Conservation (phyloP, 805 yeast genomes). For the Ogataea methanolica region DNA sequence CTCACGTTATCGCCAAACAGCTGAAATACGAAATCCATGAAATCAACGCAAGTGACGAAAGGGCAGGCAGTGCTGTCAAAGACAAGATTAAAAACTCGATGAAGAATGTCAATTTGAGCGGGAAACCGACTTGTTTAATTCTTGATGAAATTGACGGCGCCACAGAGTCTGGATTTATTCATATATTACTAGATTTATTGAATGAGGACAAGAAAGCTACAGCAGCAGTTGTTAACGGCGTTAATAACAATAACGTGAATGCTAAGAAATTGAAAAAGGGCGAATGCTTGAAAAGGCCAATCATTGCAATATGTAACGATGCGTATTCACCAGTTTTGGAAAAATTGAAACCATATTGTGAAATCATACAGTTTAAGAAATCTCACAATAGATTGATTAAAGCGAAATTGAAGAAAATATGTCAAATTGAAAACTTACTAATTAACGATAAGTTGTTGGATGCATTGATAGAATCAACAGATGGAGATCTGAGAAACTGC, state of each 20-base stretch:
- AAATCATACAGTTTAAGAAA: slow-evolving; percentile 60
- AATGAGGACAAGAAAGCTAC: slow-evolving; percentile 54
- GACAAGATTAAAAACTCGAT: slow-evolving; percentile 59
- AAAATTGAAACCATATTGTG: slow-evolving; percentile 67
- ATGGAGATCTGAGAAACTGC: slow-evolving; percentile 83
- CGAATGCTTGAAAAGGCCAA: slow-evolving; percentile 65
- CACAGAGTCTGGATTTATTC: slow-evolving; percentile 60
- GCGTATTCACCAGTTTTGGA: slow-evolving; percentile 72
- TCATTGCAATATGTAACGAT: slow-evolving; percentile 90
- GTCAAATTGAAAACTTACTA: slow-evolving; percentile 47
- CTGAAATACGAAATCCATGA: slow-evolving; percentile 79
- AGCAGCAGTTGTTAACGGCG: slow-evolving; percentile 22
- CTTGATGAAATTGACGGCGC: slow-evolving; percentile 91
- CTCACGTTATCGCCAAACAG: slow-evolving; percentile 78
- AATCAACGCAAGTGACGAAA: slow-evolving; percentile 80
- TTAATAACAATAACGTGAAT: slow-evolving; percentile 20
- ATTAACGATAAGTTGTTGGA: slow-evolving; percentile 49
- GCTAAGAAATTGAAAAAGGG: slow-evolving; percentile 18
- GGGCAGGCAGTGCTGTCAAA: slow-evolving; percentile 50
- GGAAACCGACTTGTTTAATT: slow-evolving; percentile 74
- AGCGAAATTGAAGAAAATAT: slow-evolving; percentile 46
- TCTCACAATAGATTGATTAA: slow-evolving; percentile 46
- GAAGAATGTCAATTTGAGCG: slow-evolving; percentile 36
- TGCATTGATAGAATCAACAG: slow-evolving; percentile 64
- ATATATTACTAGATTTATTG: slow-evolving; percentile 51